These are phyloP conservation scores for Ophiocordyceps sinensis DNA, from an alignment of 2,329 filamentous ascomycete genomes.

Conservation along the genomic window DNA sequence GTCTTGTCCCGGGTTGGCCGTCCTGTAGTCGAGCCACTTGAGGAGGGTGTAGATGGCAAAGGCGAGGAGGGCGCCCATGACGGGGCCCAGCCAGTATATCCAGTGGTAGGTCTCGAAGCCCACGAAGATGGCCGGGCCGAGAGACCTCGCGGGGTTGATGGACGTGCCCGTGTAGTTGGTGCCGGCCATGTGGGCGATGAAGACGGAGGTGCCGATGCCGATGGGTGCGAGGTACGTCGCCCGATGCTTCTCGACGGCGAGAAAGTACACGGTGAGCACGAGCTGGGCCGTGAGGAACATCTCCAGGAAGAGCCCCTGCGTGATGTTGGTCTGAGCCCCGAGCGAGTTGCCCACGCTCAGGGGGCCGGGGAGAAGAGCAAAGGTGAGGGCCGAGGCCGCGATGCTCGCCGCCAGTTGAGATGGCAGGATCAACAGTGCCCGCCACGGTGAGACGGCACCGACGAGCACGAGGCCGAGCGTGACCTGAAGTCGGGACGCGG, in stretches of 20 bases:
- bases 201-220: constrained; percentile 57
- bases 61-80: constrained; percentile 33
- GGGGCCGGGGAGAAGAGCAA: constrained; percentile 41
- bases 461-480: constrained; percentile 46
- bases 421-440: constrained; percentile 35
- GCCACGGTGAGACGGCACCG: constrained; percentile 37
- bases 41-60: constrained; percentile 34
- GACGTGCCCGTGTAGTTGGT: constrained; percentile 32
- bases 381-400: constrained; percentile 40
- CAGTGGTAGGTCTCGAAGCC: constrained; percentile 32
- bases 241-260: constrained; percentile 60
- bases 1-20: constrained; percentile 35
- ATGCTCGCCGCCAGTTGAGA: constrained; percentile 46
- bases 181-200: constrained; percentile 37
- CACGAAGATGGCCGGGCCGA: constrained; percentile 31
- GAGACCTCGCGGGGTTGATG: constrained; percentile 35
- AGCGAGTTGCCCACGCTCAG: constrained; percentile 43
- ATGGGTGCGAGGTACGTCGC: constrained; percentile 57
- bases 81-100: constrained; percentile 41
- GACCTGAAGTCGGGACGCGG: constrained; percentile 16
- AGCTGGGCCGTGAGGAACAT: constrained; percentile 51
- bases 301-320: constrained; percentile 51
- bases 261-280: constrained; percentile 51
- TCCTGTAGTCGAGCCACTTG: constrained; percentile 36
- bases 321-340: constrained; percentile 31